Conservation (phyloP, 2,329 filamentous ascomycete species). For the Botrytis deweyae region DNA sequence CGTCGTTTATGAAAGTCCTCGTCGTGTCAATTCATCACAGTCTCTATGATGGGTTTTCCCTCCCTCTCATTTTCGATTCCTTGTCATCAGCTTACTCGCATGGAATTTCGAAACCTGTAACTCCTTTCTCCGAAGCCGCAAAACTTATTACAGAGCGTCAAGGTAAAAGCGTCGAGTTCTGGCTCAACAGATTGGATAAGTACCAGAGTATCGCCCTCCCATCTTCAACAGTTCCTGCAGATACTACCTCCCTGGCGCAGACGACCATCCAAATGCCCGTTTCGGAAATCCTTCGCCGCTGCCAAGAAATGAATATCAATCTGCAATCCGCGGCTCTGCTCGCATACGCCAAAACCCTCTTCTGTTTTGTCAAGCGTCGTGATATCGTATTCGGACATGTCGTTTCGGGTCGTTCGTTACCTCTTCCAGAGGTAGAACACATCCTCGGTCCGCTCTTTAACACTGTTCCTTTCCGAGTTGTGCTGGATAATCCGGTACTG, state of each 20-base stretch:
- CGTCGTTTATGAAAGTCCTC: constrained; percentile 39
- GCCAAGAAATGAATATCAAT: constrained; percentile 6
- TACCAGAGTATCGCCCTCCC: neutral
- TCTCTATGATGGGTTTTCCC: constrained; percentile 55
- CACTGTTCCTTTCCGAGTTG: constrained; percentile 32
- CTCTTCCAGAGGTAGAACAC: constrained; percentile 36
- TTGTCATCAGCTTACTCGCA: neutral
- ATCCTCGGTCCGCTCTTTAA: constrained; percentile 38
- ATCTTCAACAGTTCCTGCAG: neutral
- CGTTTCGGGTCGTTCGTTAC: constrained; percentile 41
- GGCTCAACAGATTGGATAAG: neutral
- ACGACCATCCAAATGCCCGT: neutral
- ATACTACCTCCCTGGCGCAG: neutral
- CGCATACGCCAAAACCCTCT: constrained; percentile 9
- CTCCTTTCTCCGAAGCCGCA: neutral
- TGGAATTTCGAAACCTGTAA: neutral
- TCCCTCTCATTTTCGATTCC: constrained; percentile 34
- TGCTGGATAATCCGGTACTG: constrained; percentile 24
- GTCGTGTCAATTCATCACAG: constrained; percentile 55
- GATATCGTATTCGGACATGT: constrained; percentile 51
- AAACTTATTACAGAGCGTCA: constrained; percentile 7
- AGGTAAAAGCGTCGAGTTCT: constrained; percentile 7
- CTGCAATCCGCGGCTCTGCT: constrained; percentile 9
- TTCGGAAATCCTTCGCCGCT: neutral
- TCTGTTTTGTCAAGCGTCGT: neutral